A percentile compares a stretch with the other conserved stretches of the same genome.
Conservation (phyloP, 148 eudicot species). For the Oxyria digyna region DNA sequence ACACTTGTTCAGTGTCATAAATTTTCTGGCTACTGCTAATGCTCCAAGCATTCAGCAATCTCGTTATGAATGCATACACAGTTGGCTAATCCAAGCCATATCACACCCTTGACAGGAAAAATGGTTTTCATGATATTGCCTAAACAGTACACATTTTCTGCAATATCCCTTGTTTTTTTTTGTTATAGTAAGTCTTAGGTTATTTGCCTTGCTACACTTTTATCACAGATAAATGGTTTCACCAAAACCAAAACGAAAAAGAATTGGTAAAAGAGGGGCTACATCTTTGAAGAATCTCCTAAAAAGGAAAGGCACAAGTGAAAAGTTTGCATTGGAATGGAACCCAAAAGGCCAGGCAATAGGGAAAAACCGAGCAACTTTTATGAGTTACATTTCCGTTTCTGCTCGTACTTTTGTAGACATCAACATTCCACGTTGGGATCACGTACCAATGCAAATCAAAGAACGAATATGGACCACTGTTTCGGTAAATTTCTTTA, state of each 20-base stretch:
- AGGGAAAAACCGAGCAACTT: slow-evolving; percentile 8
- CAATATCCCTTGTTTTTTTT: not conserved
- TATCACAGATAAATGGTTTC: not conserved
- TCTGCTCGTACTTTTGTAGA: slow-evolving; percentile 5
- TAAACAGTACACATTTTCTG: not conserved
- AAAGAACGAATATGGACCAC: not conserved
- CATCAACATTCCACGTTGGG: slow-evolving; percentile 6
- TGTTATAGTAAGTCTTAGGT: not conserved
- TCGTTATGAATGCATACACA: not conserved
- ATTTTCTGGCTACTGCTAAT: not conserved
- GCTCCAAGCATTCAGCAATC: not conserved
- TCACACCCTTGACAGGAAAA: too few relatives aligned
- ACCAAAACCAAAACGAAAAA: not conserved
- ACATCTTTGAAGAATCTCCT: slow-evolving; percentile 1
- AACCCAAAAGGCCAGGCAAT: slow-evolving; percentile 5
- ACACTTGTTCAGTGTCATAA: not conserved
- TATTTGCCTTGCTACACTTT: not conserved
- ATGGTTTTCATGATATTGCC: not conserved
- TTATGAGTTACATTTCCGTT: slow-evolving; percentile 3
- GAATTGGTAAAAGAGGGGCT: not conserved
- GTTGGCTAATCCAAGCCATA: not conserved
- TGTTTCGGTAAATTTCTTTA: not conserved
- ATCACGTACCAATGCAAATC: not conserved
- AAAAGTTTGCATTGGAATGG: slow-evolving; percentile 1
- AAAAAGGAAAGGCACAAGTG: not conserved